Base-by-base conservation (phyloP, 2,329 filamentous ascomycete species). In the Ophiocordyceps camponoti-saundersi region DNA sequence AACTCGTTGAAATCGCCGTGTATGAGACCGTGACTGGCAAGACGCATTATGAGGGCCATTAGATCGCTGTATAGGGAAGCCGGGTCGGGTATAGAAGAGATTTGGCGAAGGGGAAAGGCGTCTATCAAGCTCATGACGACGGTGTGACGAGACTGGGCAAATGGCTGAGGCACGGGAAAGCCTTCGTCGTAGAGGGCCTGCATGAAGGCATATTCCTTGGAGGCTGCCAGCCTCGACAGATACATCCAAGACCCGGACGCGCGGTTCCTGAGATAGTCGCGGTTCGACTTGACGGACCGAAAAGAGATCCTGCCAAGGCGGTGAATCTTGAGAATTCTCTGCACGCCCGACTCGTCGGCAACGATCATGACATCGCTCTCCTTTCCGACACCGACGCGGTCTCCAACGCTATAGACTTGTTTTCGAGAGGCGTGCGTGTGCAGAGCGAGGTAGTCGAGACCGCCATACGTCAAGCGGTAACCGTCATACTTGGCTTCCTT, bases 1-100 rank as follows among this genome's bases (percentile, higher is more conserved):
- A 98, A 98, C 64, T 98, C 93, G 68, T 98, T 98, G 69, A 93
- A 98, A 61, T 98, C 92, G 51, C 92, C 92, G 60, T 98, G 92
- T 51, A 98, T 98, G 44, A 98, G 69, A 7, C 92, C 92, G 54
- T 89, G 80, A 51, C 79, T 79, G 6, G 92, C 90, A 40, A 98
- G 72, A 26, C 80, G 77, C 42, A 98, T 69, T 48, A 98, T 87
- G 55, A 95, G 76, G 41, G 79, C 74, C 58, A 98, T 93, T 32
- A 98, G 70, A 50, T 96, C 87, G n/a, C 80, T 81, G 60, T 98
- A 98, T 6, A 98, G 72, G n/a, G 68, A 68, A 3, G 87, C 85
- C 0, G 90, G 87, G 54, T 95, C 77, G 30, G 87, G 83, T 2
- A 98, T 82, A 23, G 75, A 75, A 12, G 86, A 77, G 50, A 98